phyloP scores from a whole-genome alignment of 768 basidiomycete genomes.

The Hericium rajendrae region DNA sequence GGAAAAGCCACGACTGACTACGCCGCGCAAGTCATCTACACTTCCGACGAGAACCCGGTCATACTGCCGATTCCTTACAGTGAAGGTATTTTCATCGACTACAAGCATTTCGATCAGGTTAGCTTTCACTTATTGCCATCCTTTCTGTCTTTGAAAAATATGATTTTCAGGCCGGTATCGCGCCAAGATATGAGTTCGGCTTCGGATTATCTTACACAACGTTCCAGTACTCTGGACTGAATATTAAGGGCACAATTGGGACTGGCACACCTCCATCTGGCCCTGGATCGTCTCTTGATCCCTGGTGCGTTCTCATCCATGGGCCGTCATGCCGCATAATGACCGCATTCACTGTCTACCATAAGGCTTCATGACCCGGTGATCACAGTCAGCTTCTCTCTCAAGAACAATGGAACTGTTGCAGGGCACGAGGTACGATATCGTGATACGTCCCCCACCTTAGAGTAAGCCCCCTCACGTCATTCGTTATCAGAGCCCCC shows the following conservation, averaged over 20 bases:
- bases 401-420: conserved; percentile 53
- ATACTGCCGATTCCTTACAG: conserved; percentile 49
- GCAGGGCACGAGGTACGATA: conserved; percentile 29
- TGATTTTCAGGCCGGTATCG: conserved; percentile 37
- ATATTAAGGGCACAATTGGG: conserved; percentile 22
- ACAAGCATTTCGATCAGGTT: conserved; percentile 29
- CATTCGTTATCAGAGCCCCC: conserved; percentile 44
- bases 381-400: conserved; percentile 50
- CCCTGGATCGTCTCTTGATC: conserved; percentile 19
- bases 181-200: conserved; percentile 82
- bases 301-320: background rate
- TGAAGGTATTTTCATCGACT: conserved; percentile 35
- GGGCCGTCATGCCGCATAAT: conserved; percentile 52
- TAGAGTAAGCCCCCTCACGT: background rate
- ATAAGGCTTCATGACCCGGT: conserved; percentile 23
- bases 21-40: conserved; percentile 29
- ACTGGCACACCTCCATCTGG: conserved; percentile 29
- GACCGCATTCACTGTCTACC: conserved; percentile 32
- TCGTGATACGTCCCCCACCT: conserved; percentile 20
- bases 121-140: background rate
- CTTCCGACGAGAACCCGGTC: conserved; percentile 15
- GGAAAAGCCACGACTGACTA: conserved; percentile 49
- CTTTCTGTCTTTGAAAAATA: background rate
- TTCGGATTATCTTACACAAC: conserved; percentile 82
- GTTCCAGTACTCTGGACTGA: conserved; percentile 60